These are phyloP conservation scores for Colletotrichum tropicale DNA, from an alignment of 2,329 filamentous ascomycete genomes.

Conservation along the genomic window DNA sequence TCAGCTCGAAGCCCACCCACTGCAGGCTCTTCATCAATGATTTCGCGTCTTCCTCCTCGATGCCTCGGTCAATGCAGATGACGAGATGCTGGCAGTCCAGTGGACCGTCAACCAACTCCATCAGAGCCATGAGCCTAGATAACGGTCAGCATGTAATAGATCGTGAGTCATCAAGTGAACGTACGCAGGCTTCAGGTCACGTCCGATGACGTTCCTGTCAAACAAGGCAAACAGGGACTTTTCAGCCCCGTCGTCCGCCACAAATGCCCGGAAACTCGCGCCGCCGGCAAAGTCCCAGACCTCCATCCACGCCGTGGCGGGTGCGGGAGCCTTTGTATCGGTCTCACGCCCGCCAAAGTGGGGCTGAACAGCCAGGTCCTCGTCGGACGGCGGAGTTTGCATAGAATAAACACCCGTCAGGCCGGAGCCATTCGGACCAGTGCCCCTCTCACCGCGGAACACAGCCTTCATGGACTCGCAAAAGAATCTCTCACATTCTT, in stretches of 20 bases:
- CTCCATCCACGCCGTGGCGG: conserved; percentile 69
- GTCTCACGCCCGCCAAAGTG: conserved; percentile 18
- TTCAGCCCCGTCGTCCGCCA: conserved; percentile 71
- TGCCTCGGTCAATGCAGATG: conserved; percentile 78
- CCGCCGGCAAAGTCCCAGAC: conserved; percentile 87
- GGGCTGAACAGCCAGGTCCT: conserved; percentile 41
- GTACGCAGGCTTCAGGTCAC: conserved; percentile 87
- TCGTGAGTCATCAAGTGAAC: conserved; percentile 34
- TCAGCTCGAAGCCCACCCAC: conserved; percentile 91
- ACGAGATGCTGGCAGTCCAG: conserved; percentile 80
- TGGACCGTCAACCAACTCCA: conserved; percentile 81
- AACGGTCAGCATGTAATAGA: conserved; percentile 27
- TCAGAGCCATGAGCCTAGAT: conserved; percentile 80
- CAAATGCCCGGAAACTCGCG: conserved; percentile 84
- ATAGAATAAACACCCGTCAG: conserved; percentile 75
- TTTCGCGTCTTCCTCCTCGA: conserved; percentile 65
- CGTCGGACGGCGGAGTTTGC: conserved; percentile 59
- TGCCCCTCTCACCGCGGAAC: conserved; percentile 95
- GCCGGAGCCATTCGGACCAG: conserved; percentile 79
- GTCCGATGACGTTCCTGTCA: conserved; percentile 69
- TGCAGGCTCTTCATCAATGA: conserved; percentile 81
- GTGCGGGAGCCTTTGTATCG: conserved; percentile 9
- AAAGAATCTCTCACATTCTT: conserved; percentile 99
- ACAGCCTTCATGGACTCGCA: conserved; percentile 92
- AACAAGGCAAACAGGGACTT: conserved; percentile 90